Evolutionary conservation across 2,329 filamentous ascomycete genomes (phyloP).

Genomic region (Exophiala dermatitidis): DNA sequence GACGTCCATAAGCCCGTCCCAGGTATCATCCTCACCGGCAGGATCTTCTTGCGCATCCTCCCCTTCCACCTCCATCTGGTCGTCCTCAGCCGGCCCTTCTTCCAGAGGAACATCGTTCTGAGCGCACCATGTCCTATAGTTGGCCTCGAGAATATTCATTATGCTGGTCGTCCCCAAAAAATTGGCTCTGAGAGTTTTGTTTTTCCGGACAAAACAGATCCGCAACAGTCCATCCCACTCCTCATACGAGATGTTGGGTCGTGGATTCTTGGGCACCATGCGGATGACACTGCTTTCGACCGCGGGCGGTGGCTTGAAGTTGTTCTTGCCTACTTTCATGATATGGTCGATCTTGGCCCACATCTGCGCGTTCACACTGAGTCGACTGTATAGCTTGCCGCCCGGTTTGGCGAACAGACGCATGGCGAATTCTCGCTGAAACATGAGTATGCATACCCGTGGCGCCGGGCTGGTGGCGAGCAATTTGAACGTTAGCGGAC

Average conservation of each 20-base stretch:
- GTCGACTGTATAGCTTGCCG: slow-evolving; percentile 81
- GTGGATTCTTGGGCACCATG: slow-evolving; percentile 76
- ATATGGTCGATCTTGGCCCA: slow-evolving; percentile 66
- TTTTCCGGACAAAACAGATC: slow-evolving; percentile 79
- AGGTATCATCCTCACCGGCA: slow-evolving; percentile 21
- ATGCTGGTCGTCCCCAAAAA: slow-evolving; percentile 77
- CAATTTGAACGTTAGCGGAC: slow-evolving; percentile 84
- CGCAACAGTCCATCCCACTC: slow-evolving; percentile 89
- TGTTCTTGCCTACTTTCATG: slow-evolving; percentile 92
- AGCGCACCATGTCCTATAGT: slow-evolving; percentile 85
- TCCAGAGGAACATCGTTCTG: slow-evolving; percentile 75
- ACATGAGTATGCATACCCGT: slow-evolving; percentile 83
- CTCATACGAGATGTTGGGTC: slow-evolving; percentile 83
- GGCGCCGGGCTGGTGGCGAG: slow-evolving; percentile 75
- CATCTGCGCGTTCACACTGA: slow-evolving; percentile 90
- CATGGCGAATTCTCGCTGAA: slow-evolving; percentile 90
- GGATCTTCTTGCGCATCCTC: slow-evolving; percentile 35
- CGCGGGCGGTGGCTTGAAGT: slow-evolving; percentile 89
- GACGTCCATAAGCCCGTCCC: slow-evolving; percentile 44
- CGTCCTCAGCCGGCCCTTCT: slow-evolving; percentile 46
- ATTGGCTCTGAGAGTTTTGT: slow-evolving; percentile 76
- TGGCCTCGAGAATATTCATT: slow-evolving; percentile 72
- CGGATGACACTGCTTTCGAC: slow-evolving; percentile 89
- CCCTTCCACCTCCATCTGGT: slow-evolving; percentile 33
- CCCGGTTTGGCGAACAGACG: slow-evolving; percentile 80